phyloP scores from a whole-genome alignment of 805 yeast genomes.

The Candida gorgasii region DNA sequence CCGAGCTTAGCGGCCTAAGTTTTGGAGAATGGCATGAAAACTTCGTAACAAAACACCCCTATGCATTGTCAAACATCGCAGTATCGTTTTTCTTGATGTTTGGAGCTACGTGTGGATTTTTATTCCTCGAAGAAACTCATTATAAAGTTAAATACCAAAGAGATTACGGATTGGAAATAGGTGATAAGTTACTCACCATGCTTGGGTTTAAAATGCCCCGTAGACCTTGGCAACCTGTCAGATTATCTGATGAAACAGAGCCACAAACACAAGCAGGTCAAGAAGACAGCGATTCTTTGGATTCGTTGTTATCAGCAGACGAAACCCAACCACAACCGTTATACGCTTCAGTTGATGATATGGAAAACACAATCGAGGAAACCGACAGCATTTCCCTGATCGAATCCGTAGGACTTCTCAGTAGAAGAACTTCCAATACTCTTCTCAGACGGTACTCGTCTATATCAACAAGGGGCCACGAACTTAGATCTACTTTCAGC shows the following conservation, averaged over 20 bases:
- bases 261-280: background rate
- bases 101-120: slow-evolving; percentile 29
- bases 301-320: background rate
- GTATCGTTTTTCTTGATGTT: slow-evolving; percentile 28
- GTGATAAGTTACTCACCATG: slow-evolving; percentile 29
- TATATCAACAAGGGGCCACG: slow-evolving; percentile 9
- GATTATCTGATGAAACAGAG: background rate
- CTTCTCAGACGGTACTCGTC: slow-evolving; percentile 21
- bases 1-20: background rate
- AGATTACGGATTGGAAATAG: slow-evolving; percentile 37
- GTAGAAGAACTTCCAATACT: slow-evolving; percentile 22
- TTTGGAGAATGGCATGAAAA: slow-evolving; percentile 22
- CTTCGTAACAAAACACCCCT: slow-evolving; percentile 34
- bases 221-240: slow-evolving; percentile 29
- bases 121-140: slow-evolving; percentile 42
- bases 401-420: slow-evolving; percentile 9
- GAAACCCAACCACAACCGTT: slow-evolving; percentile 12
- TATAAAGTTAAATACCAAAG: slow-evolving; percentile 21
- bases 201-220: slow-evolving; percentile 27
- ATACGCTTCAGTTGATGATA: slow-evolving; percentile 10
- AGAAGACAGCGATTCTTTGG: background rate
- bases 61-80: slow-evolving; percentile 39
- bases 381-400: slow-evolving; percentile 7
- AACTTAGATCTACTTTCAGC: slow-evolving; percentile 11
- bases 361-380: slow-evolving; percentile 9